These are phyloP conservation scores for Marasmius tenuissimus DNA, from an alignment of 1,284 basidiomycete genomes.

Conservation along the genomic window DNA sequence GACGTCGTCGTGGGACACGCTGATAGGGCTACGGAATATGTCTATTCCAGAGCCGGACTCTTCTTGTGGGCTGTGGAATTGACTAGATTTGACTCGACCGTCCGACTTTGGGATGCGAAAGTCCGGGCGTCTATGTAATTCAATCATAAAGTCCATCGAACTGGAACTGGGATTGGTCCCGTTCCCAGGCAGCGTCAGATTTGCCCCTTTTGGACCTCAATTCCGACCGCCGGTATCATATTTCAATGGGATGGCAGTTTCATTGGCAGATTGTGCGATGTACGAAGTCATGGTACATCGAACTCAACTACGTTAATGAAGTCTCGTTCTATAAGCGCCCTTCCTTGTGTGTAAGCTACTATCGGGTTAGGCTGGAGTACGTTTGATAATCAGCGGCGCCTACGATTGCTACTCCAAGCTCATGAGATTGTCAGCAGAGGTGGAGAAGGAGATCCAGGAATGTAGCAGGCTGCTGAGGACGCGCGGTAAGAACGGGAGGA, in stretches of 20 bases:
- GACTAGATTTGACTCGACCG: slow-evolving; percentile 79
- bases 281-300: slow-evolving; percentile 37
- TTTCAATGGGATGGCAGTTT: slow-evolving; percentile 44
- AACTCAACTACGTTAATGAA: slow-evolving; percentile 39
- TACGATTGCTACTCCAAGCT: slow-evolving; percentile 83
- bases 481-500: background rate
- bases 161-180: too few species aligned
- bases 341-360: slow-evolving; percentile 63
- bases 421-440: slow-evolving; percentile 72
- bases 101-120: slow-evolving; percentile 73
- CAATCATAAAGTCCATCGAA: slow-evolving; percentile 55
- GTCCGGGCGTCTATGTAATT: slow-evolving; percentile 55
- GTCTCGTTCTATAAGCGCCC: slow-evolving; percentile 72
- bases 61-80: slow-evolving; percentile 71
- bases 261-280: slow-evolving; percentile 73
- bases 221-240: slow-evolving; percentile 37
- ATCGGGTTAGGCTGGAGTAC: slow-evolving; percentile 43
- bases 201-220: slow-evolving; percentile 68
- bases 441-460: slow-evolving; percentile 81
- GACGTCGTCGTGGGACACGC: slow-evolving; percentile 77
- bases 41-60: slow-evolving; percentile 56
- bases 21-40: slow-evolving; percentile 80
- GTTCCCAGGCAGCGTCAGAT: slow-evolving; percentile 58
- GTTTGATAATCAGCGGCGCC: slow-evolving; percentile 78
- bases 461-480: slow-evolving; percentile 64